These are phyloP conservation scores for Lagenidium sp. DNA, from an alignment of 352 stramenopile species.

Conservation along the genomic window DNA sequence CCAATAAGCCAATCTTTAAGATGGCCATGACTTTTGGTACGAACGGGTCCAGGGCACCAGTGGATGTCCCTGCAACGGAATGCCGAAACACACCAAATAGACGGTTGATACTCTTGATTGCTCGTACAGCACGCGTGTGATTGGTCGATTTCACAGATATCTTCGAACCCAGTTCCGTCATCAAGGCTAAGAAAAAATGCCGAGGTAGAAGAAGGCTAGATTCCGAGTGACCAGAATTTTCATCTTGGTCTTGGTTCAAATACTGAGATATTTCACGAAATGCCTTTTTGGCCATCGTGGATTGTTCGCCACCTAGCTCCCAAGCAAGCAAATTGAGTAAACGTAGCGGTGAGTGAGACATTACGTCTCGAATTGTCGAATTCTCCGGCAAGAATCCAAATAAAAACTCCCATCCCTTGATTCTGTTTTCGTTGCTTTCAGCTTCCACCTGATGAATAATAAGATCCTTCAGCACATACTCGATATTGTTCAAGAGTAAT, in stretches of 20 bases:
- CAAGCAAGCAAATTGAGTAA: conserved; percentile 23
- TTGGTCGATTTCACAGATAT: conserved; percentile 56
- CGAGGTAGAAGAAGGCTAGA: too few species aligned
- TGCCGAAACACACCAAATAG: conserved; percentile 60
- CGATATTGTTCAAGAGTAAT: conserved; percentile 19
- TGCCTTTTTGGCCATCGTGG: conserved; percentile 16
- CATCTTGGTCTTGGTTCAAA: conserved; percentile 17
- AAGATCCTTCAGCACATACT: conserved; percentile 22
- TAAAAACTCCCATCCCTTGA: conserved; percentile 29
- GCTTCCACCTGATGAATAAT: conserved; percentile 26
- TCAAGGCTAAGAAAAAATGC: conserved; percentile 74
- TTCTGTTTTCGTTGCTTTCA: conserved; percentile 17
- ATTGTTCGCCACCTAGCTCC: conserved; percentile 25
- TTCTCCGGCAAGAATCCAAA: conserved; percentile 25
- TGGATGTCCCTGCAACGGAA: too few species aligned
- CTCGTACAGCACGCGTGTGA: conserved; percentile 36
- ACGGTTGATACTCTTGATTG: conserved; percentile 64
- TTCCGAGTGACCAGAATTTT: too few species aligned
- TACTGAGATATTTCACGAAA: conserved; percentile 28
- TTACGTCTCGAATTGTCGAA: conserved; percentile 22
- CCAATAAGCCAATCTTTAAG: conserved; percentile 64
- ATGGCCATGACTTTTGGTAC: conserved; percentile 88
- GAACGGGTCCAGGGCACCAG: conserved; percentile 66
- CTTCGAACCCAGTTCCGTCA: too few species aligned
- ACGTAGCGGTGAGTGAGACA: conserved; percentile 17